Evolutionary conservation across 2,329 filamentous ascomycete species (phyloP).

Genomic region (Pseudogymnoascus pannorum): DNA sequence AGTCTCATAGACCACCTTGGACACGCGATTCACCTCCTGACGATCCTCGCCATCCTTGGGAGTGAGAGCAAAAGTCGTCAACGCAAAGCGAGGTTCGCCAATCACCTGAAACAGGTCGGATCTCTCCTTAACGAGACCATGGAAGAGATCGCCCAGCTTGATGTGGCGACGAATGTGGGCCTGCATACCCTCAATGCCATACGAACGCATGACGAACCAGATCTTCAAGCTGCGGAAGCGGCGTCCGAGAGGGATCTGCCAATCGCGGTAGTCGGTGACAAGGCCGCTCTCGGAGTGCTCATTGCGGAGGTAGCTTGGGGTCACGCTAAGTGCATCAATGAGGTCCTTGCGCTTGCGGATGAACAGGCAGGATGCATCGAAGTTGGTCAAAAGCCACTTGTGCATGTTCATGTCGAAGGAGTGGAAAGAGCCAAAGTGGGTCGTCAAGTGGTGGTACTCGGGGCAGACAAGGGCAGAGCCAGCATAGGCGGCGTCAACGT

Average conservation of each 20-base stretch:
- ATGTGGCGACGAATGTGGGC: constrained; percentile 66
- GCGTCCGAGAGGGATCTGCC: constrained; percentile 89
- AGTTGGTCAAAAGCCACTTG: constrained; percentile 95
- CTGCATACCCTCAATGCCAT: constrained; percentile 69
- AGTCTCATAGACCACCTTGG: constrained; percentile 66
- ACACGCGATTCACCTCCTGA: constrained; percentile 57
- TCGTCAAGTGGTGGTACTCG: constrained; percentile 65
- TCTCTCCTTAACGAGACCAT: constrained; percentile 48
- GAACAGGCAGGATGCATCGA: constrained; percentile 76
- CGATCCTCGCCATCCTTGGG: constrained; percentile 32
- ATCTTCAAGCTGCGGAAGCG: constrained; percentile 86
- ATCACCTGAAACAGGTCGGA: constrained; percentile 70
- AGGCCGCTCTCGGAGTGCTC: constrained; percentile 70
- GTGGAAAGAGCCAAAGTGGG: constrained; percentile 61
- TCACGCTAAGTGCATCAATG: constrained; percentile 71
- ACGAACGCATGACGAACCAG: constrained; percentile 86
- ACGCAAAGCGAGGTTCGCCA: constrained; percentile 65
- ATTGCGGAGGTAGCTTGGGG: constrained; percentile 77
- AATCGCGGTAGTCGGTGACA: constrained; percentile 93
- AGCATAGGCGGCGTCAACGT: constrained; percentile 90
- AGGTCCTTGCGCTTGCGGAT: constrained; percentile 69
- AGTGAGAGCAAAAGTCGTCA: constrained; percentile 67
- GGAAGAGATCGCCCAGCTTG: constrained; percentile 62
- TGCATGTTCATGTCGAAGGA: constrained; percentile 95
- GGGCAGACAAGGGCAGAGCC: constrained; percentile 76